Percentiles rank a stretch among this genome's conserved stretches.
Conservation (phyloP, 306 rosid species). For the Cyclanthera cordifolia region DNA sequence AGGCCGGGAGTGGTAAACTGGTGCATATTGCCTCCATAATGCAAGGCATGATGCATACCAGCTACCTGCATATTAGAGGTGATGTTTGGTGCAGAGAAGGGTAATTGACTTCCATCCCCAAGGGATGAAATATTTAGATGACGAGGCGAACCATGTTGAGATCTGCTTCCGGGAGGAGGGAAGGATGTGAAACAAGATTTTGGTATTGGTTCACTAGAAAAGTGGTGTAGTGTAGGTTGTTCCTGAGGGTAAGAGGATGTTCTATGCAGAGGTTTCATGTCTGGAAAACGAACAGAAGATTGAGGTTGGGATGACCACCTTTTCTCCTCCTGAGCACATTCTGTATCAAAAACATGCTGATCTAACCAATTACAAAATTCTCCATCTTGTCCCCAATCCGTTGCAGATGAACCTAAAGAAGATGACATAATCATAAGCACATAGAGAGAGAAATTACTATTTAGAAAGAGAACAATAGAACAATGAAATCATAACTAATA, state of each 20-base stretch:
- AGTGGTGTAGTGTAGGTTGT: conserved; percentile 51
- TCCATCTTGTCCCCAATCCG: conserved; percentile 51
- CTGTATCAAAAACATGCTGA: conserved; percentile 36
- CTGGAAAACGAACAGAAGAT: conserved; percentile 36
- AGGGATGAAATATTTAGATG: conserved; percentile 34
- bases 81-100: conserved; percentile 39
- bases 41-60: conserved; percentile 43
- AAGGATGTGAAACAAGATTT: conserved; percentile 33
- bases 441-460: conserved; percentile 39
- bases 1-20: conserved; percentile 31
- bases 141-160: conserved; percentile 48
- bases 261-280: conserved; percentile 57
- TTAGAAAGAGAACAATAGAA: conserved; percentile 13
- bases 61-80: conserved; percentile 40
- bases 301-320: conserved; percentile 58
- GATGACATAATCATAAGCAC: not conserved
- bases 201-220: conserved; percentile 59
- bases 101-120: conserved; percentile 39
- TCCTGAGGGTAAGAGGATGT: conserved; percentile 89
- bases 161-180: conserved; percentile 41
- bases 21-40: conserved; percentile 46
- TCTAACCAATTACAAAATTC: conserved; percentile 41
- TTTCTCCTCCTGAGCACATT: conserved; percentile 39
- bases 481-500: not conserved
- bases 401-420: conserved; percentile 48